A percentile compares a stretch with the other conserved stretches of the same genome.
Evolutionary conservation across 768 basidiomycete genomes (phyloP).

Genomic region (Rhodotorula diobovata): DNA sequence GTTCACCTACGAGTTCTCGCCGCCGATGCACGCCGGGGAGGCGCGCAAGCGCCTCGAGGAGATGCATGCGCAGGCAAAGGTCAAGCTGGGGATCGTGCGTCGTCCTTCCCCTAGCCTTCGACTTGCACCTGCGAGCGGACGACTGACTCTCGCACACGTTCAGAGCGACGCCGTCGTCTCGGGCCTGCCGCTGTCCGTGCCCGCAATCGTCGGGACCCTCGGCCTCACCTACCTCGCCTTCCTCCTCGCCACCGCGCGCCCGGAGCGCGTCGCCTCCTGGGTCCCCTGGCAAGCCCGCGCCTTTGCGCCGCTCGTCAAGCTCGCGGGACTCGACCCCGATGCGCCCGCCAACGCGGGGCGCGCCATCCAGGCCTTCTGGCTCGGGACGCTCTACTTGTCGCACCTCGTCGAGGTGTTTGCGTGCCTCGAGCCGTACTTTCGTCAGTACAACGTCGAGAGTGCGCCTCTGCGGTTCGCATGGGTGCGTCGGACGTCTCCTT

Average conservation of each 20-base stretch:
- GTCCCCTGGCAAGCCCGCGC: background rate
- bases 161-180: slow-evolving; percentile 9
- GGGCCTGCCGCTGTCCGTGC: background rate
- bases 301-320: background rate
- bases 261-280: background rate
- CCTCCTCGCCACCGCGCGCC: background rate
- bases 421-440: background rate
- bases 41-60: slow-evolving; percentile 20
- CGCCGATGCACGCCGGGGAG: slow-evolving; percentile 20
- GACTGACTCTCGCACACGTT: background rate
- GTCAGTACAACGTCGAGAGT: background rate
- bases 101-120: no score
- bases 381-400: background rate
- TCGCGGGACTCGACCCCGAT: no score
- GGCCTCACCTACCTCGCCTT: background rate
- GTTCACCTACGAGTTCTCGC: slow-evolving; percentile 5
- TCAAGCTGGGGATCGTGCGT: slow-evolving; percentile 12
- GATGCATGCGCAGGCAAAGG: slow-evolving; percentile 21
- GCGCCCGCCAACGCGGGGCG: background rate
- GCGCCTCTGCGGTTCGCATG: background rate
- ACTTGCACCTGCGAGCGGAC: no score
- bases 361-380: background rate
- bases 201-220: background rate
- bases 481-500: background rate
- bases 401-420: slow-evolving; percentile 3